Conservation (phyloP, 805 yeast species). For the Pichia occidentalis region DNA sequence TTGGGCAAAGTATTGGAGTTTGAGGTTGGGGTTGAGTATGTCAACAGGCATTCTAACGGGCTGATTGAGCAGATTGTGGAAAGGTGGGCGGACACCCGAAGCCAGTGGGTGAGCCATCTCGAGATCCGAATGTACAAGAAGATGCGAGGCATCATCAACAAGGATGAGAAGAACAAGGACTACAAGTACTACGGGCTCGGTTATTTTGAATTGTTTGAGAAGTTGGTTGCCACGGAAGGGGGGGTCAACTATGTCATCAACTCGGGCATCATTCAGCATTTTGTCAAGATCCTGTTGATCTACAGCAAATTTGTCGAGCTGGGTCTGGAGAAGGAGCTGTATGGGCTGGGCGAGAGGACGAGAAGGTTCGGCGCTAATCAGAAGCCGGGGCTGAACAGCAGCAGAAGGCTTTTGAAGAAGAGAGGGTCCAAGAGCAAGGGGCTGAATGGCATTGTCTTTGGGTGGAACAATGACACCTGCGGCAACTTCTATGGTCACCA, state of each 20-base stretch:
- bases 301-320: slow-evolving; percentile 1
- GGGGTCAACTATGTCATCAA: slow-evolving; percentile 4
- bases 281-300: slow-evolving; percentile 2
- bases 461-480: no score
- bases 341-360: slow-evolving; percentile 3
- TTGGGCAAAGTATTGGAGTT: no score
- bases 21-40: slow-evolving; percentile 6
- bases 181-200: no score
- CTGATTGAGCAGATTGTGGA: slow-evolving; percentile 1
- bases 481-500: not conserved
- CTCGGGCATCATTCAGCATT: slow-evolving; percentile 7
- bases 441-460: no score
- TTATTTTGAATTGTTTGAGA: slow-evolving; percentile 5
- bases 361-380: no score
- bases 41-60: slow-evolving; percentile 1
- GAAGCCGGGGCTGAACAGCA: no score
- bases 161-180: not conserved
- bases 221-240: slow-evolving; percentile 1
- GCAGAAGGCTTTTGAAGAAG: no score
- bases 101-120: slow-evolving; percentile 3
- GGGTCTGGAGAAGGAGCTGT: slow-evolving; percentile 5
- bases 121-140: slow-evolving; percentile 1
- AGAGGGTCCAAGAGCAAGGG: no score
- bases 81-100: slow-evolving; percentile 4
- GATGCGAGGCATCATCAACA: slow-evolving; percentile 1